Base-by-base conservation (phyloP, 805 yeast genomes). In the Schwanniomyces occidentalis region DNA sequence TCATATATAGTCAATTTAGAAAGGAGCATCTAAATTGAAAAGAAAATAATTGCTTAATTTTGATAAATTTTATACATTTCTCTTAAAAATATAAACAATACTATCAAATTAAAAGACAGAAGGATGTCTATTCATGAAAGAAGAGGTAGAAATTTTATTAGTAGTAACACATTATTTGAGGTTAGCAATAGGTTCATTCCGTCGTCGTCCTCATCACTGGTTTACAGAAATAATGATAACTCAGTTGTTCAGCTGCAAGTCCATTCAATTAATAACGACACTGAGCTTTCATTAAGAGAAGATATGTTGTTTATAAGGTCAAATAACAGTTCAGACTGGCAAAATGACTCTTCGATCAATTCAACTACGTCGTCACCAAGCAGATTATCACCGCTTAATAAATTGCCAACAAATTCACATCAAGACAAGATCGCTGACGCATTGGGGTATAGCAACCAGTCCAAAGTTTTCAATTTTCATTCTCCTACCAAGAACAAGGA, bases 341-440 rank as follows among this genome's bases (percentile, higher is more conserved):
- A 27, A 6, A 27, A 16, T 16, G 22, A 27, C 6, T 5, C 5
- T 18, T 27, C 21, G 8, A 6, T 25, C 8, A 10, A 14, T 6
- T 25, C 28, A 14, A 5, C 8, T 10, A 18, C 14, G 8, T 12
- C 15, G 9, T 18, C 16, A 18, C 28, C 28, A 14, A 25, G 18
- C 14, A 25, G 28, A 25, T 9, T 25, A 18, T n/a, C 13, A n/a
- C n/a, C n/a, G n/a, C n/a, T n/a, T 14, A 13, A 18, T 6, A 25
- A 24, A 24, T 12, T n/a, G 2, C 19, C 21, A 16, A 25, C 16
- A 18, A 24, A 9, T 27, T 33, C 40, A 12, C 71, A 67, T 30
- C 54, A 65, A 27, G 64, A 58, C 5, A 52, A 55, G 13, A 70
- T 78, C 10, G 80, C 81, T 1, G 67, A 62, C 20, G 81, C 82